Base-by-base conservation (phyloP, 495 filamentous ascomycete species). In the Talaromyces borbonicus region DNA sequence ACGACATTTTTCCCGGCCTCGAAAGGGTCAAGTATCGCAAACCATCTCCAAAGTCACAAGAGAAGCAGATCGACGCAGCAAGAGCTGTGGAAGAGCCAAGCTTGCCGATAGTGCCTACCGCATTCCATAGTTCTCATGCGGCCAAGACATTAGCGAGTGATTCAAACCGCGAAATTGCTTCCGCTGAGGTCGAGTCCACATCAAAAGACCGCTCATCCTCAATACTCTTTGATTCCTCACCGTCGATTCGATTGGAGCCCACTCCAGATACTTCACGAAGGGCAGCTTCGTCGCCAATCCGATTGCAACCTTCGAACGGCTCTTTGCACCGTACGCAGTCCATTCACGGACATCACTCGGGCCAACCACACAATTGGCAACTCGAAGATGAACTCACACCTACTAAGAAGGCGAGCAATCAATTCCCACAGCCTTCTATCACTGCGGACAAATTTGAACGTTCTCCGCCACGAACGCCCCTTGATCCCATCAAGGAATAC, bases 161-260 rank as follows among this genome's bases (percentile, higher is more conserved):
- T 19, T 19, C 30, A 23, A 14, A 27, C 38, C 5, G 15, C 22
- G 18, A 54, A 58, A 25, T 33, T 23, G 1, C 55, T 52, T 23
- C 22, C 54, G 31, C 67, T 16, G 65, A 72, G 25, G 57, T 71
- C n/a, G 65, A 75, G 26, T 66, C 74, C 27, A 70, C 67, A 2
- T 70, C 71, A 3, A 75, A 75, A 49, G 74, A 77, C 36, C 63
- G 68, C 33, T 67, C 73, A 37, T 67, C 73, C 3, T 75, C 76
- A 15, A 58, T 68, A 20, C 61, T 80, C 2, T 78, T 80, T 50
- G 55, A 67, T 26, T 71, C 74, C 9, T 74, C 77, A 3, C 73
- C 73, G 3, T 66, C 68, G n/a, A 64, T 57, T 39, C 56, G 62
- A 47, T 50, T 43, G 8, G 49, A 46, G 9, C 57, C 43, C 31